phyloP scores from a whole-genome alignment of 192 early-diverging fungal species.

The Hyaloraphidium curvatum region DNA sequence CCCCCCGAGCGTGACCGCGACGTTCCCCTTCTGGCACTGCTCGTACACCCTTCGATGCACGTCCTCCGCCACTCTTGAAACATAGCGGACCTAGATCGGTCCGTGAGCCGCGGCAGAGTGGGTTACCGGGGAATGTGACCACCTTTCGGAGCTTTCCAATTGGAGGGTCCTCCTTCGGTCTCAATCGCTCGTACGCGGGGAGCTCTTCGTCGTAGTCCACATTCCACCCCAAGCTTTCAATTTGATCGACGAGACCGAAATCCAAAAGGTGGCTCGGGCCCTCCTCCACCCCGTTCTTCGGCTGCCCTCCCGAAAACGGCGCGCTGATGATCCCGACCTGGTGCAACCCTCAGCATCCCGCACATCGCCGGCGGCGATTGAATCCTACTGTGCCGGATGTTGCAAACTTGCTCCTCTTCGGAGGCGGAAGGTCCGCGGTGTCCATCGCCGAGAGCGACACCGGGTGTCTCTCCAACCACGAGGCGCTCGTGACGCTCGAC shows the following conservation, averaged over 20 bases:
- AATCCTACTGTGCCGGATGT: too few relatives aligned
- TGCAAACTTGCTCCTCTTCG: too few relatives aligned
- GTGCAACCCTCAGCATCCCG: too few relatives aligned
- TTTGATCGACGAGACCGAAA: constrained; percentile 65
- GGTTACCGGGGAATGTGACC: too few relatives aligned
- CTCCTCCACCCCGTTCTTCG: constrained; percentile 70
- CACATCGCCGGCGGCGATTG: too few relatives aligned
- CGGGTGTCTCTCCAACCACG: too few relatives aligned
- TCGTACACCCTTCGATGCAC: constrained; percentile 42
- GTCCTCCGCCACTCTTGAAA: constrained; percentile 50
- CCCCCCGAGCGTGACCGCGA: constrained; percentile 82
- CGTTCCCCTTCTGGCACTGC: constrained; percentile 39
- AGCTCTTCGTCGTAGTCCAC: constrained; percentile 54
- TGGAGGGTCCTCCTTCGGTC: constrained; percentile 47
- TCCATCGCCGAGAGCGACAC: too few relatives aligned
- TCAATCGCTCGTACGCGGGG: constrained; percentile 42
- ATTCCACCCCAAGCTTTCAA: constrained; percentile 57
- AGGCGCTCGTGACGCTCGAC: too few relatives aligned
- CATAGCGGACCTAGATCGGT: too few relatives aligned
- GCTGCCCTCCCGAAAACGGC: constrained; percentile 28
- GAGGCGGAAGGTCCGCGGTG: too few relatives aligned
- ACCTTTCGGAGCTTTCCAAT: constrained; percentile 69
- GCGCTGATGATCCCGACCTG: too few relatives aligned
- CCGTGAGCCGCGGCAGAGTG: too few relatives aligned
- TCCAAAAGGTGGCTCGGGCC: constrained; percentile 69